Evolutionary conservation across 805 yeast species (phyloP).

Genomic region (Torulaspora indica): DNA sequence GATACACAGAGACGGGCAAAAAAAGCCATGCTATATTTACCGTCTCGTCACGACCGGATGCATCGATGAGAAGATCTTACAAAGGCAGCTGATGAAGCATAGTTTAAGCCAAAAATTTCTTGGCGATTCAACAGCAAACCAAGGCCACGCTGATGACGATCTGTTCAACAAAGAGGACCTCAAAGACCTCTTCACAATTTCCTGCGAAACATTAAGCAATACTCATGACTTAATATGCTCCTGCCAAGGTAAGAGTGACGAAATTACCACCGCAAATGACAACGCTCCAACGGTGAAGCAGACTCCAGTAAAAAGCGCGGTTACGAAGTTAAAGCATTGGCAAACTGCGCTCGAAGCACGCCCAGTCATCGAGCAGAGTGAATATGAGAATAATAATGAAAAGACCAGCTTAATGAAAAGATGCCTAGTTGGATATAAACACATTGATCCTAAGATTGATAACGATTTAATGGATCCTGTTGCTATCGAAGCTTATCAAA

Average conservation of each 20-base stretch:
- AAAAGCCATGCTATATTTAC: conserved; percentile 69
- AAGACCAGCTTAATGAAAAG: conserved; percentile 46
- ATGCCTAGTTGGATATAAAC: conserved; percentile 60
- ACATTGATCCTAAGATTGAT: conserved; percentile 46
- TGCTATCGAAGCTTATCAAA: conserved; percentile 19
- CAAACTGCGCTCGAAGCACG: conserved; percentile 51
- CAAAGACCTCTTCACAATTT: conserved; percentile 66
- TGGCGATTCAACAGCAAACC: conserved; percentile 32
- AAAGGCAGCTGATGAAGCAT: conserved; percentile 80
- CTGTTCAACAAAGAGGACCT: conserved; percentile 66
- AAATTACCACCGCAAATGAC: conserved; percentile 12
- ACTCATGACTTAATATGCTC: conserved; percentile 76
- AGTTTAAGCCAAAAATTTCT: conserved; percentile 72
- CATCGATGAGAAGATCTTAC: conserved; percentile 90
- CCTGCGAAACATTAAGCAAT: conserved; percentile 48
- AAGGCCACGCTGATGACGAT: conserved; percentile 46
- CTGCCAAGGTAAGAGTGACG: conserved; percentile 55
- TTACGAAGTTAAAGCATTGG: conserved; percentile 35
- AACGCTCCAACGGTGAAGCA: conserved; percentile 3
- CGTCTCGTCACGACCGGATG: conserved; percentile 83
- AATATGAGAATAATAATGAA: conserved; percentile 22
- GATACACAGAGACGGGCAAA: conserved; percentile 91
- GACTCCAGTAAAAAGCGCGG: not conserved
- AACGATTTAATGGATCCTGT: conserved; percentile 19
- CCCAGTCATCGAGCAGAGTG: conserved; percentile 22